phyloP scores from a whole-genome alignment of 1,139 yeast species.

The Blastobotrys aristatus region DNA sequence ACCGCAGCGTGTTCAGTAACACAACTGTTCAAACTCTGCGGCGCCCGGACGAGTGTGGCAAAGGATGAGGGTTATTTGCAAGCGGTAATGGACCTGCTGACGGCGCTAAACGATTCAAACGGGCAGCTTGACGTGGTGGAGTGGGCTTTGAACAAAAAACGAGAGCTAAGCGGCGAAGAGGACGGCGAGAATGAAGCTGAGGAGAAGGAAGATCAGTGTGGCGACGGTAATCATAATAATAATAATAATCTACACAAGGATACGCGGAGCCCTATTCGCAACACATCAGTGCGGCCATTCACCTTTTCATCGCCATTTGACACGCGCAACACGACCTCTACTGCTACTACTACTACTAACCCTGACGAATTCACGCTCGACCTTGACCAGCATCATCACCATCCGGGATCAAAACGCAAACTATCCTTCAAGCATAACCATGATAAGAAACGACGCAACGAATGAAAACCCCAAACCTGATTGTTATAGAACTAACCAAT shows the following conservation, averaged over 20 bases:
- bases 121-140: conserved; percentile 21
- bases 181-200: conserved; percentile 1
- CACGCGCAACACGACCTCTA: background rate
- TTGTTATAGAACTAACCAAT: background rate
- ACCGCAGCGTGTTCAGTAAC: conserved; percentile 32
- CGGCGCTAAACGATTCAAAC: conserved; percentile 21
- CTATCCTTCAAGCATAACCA: background rate
- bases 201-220: background rate
- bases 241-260: background rate
- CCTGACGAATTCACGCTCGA: background rate
- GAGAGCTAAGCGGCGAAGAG: conserved; percentile 11
- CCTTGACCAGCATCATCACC: background rate
- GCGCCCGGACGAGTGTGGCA: conserved; percentile 24
- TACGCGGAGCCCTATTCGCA: background rate
- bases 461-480: background rate
- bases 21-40: conserved; percentile 29
- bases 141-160: conserved; percentile 24
- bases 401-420: conserved; percentile 1
- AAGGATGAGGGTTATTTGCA: conserved; percentile 29
- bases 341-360: background rate
- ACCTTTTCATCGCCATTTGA: conserved; percentile 7
- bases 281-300: conserved; percentile 10
- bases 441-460: conserved; percentile 7
- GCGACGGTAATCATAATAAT: background rate
- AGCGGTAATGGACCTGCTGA: conserved; percentile 25